Conservation (phyloP, 1,284 basidiomycete species). For the Ustilago loliicola region DNA sequence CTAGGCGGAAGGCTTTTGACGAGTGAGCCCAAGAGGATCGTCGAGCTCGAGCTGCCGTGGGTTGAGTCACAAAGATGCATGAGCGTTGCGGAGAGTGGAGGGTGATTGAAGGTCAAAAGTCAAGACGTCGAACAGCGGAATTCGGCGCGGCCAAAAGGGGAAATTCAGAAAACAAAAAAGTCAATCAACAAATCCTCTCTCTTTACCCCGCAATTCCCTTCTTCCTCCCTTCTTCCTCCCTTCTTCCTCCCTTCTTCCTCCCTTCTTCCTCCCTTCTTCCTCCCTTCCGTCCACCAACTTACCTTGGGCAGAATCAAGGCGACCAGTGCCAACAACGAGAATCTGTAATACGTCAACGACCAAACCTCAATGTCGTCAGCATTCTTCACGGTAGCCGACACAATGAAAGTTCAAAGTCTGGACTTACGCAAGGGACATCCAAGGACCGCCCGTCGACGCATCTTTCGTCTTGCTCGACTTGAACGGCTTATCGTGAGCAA, state of each 20-base stretch:
- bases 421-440: conserved; percentile 40
- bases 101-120: not conserved
- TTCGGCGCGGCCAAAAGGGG: not conserved
- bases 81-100: not conserved
- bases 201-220: not conserved
- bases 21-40: conserved; percentile 32
- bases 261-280: too few species aligned
- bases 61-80: not conserved
- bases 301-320: conserved; percentile 50
- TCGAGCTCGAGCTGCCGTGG: conserved; percentile 28
- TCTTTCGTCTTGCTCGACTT: conserved; percentile 46
- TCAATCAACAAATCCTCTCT: not conserved
- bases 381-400: not conserved
- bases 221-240: too few species aligned
- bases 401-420: not conserved
- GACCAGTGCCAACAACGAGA: conserved; percentile 35
- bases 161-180: not conserved
- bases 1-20: conserved; percentile 5
- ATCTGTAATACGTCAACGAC: conserved; percentile 14
- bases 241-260: too few species aligned
- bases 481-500: conserved; percentile 53
- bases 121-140: not conserved
- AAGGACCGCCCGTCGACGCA: conserved; percentile 35
- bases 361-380: not conserved
- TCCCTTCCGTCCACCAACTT: conserved; percentile 6